Percentiles rank a stretch among this genome's conserved stretches.
Conservation (phyloP, 768 basidiomycete species). For the Auriscalpium microsporum region DNA sequence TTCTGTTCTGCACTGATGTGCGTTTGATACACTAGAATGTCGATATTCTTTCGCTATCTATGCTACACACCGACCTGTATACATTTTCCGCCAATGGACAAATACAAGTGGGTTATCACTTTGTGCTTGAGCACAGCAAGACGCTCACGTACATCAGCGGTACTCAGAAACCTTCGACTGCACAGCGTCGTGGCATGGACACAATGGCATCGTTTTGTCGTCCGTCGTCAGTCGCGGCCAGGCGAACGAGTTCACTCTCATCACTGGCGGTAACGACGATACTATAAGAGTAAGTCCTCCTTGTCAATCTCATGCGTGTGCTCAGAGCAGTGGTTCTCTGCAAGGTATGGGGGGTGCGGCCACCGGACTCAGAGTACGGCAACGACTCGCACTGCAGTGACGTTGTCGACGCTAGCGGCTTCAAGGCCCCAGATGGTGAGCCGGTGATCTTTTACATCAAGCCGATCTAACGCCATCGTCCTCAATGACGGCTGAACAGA, state of each 20-base stretch:
- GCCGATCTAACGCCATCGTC: neutral
- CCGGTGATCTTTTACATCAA: neutral
- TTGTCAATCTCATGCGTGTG: neutral
- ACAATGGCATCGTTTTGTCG: conserved; percentile 76
- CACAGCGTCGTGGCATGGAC: conserved; percentile 74
- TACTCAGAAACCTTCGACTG: conserved; percentile 84
- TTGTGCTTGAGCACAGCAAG: neutral
- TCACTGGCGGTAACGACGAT: conserved; percentile 84
- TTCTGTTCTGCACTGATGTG: conserved; percentile 1
- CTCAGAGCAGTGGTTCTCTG: neutral
- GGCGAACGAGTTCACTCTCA: conserved; percentile 30
- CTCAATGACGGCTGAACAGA: conserved; percentile 30
- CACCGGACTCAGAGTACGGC: no score
- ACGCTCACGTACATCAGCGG: conserved; percentile 35
- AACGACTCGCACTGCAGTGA: neutral
- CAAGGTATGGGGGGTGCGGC: conserved; percentile 32
- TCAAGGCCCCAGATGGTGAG: conserved; percentile 2
- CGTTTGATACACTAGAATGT: conserved; percentile 37
- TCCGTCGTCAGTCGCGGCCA: conserved; percentile 45
- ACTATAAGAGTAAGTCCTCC: conserved; percentile 57
- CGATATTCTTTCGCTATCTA: conserved; percentile 76
- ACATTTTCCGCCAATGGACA: conserved; percentile 46
- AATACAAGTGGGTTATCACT: conserved; percentile 45
- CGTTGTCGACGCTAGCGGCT: conserved; percentile 3
- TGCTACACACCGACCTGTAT: conserved; percentile 49